Conservation (phyloP, 176 grass and related monocot genomes). For the Phragmites australis region DNA sequence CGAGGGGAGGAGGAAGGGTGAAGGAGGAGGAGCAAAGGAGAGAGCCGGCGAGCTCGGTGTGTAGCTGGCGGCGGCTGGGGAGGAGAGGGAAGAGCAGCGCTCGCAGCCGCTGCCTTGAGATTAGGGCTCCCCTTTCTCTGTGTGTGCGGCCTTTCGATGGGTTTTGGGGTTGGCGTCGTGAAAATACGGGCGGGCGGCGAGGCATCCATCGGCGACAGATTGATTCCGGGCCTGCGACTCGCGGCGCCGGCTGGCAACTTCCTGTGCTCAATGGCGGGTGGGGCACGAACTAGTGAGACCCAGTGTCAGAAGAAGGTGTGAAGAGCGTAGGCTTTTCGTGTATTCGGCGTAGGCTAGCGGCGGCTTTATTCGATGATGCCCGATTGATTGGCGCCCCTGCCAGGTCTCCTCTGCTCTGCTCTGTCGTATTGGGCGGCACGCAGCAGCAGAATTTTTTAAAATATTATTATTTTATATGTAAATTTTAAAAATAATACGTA, state of each 20-base stretch:
- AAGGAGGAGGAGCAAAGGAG: background rate
- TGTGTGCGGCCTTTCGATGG: background rate
- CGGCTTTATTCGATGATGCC: background rate
- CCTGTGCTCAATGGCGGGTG: fast-evolving
- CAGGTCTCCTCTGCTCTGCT: no score
- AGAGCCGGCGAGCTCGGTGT: slow-evolving; percentile 19
- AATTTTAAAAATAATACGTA: no score
- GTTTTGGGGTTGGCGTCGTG: slow-evolving; percentile 2
- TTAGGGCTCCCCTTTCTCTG: slow-evolving; percentile 24
- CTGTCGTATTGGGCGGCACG: background rate
- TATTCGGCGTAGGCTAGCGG: background rate
- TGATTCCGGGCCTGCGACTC: background rate
- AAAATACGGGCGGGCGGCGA: background rate
- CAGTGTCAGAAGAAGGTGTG: background rate
- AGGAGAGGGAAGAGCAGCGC: background rate
- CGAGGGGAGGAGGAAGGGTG: background rate
- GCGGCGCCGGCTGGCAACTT: background rate
- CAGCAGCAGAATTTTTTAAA: no score
- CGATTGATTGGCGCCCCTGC: background rate
- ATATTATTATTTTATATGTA: no score
- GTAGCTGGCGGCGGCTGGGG: background rate
- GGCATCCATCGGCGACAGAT: background rate
- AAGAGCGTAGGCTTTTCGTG: background rate
- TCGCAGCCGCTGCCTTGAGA: slow-evolving; percentile 37
- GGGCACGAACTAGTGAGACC: fast-evolving